Conservation (phyloP, 2,329 filamentous ascomycete species). For the Coniochaeta ligniaria region DNA sequence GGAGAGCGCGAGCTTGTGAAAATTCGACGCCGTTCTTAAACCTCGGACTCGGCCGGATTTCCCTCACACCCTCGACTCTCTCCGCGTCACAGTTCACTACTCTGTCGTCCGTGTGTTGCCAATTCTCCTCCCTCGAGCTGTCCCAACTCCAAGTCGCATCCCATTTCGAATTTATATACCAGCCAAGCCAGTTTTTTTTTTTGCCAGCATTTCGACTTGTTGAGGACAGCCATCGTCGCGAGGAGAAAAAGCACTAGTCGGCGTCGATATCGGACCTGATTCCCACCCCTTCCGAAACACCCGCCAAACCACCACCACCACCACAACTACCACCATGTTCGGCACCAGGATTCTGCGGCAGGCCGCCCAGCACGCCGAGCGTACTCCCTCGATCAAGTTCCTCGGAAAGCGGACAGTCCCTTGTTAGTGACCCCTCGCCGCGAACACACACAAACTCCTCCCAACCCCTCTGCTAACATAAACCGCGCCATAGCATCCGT, state of each 20-base stretch:
- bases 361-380: slow-evolving; percentile 51
- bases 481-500: slow-evolving; percentile 45
- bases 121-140: slow-evolving; percentile 20
- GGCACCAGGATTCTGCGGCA: slow-evolving; percentile 50
- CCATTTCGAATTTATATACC: not conserved
- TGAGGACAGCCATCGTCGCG: slow-evolving; percentile 16
- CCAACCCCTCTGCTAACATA: slow-evolving; percentile 5
- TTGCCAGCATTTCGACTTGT: slow-evolving; percentile 3
- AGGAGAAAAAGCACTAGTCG: slow-evolving; percentile 9
- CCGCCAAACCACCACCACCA: not conserved
- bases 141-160: slow-evolving; percentile 5
- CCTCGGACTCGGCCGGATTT: not conserved
- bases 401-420: slow-evolving; percentile 53
- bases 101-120: not conserved
- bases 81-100: not conserved
- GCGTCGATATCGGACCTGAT: not conserved
- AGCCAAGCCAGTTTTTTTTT: not conserved
- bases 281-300: not conserved
- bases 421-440: slow-evolving; percentile 31
- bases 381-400: slow-evolving; percentile 55
- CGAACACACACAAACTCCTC: slow-evolving; percentile 2
- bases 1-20: not conserved
- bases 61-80: not conserved
- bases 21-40: not conserved
- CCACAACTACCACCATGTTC: slow-evolving; percentile 41